phyloP scores from a whole-genome alignment of 2,329 filamentous ascomycete species.

The Aureobasidium sp. region DNA sequence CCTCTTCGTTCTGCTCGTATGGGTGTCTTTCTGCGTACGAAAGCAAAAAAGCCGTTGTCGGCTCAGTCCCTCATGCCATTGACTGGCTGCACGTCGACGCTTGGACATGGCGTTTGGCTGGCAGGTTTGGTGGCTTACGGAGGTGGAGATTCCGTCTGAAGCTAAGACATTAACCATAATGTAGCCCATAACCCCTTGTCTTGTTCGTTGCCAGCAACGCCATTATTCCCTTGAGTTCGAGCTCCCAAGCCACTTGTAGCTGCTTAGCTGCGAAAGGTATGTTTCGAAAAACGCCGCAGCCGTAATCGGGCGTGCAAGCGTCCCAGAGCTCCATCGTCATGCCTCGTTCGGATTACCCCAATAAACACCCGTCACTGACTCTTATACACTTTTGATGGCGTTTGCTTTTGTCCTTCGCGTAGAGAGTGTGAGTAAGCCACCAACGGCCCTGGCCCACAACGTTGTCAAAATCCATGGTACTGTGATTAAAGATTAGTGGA shows the following conservation, averaged over 20 bases:
- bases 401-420: constrained; percentile 2
- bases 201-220: constrained; percentile 4
- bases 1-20: not conserved
- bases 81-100: constrained; percentile 7
- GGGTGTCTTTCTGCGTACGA: constrained; percentile 10
- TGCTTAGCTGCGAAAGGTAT: not conserved
- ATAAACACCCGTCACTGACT: constrained; percentile 8
- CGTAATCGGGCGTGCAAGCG: not conserved
- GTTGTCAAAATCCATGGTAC: not conserved
- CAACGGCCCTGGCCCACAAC: not conserved
- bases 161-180: constrained; percentile 11
- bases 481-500: constrained; percentile 8
- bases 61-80: not conserved
- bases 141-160: constrained; percentile 6
- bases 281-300: constrained; percentile 9
- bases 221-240: not conserved
- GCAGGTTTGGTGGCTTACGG: constrained; percentile 6
- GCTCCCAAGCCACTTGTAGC: constrained; percentile 5
- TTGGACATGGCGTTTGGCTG: constrained; percentile 11
- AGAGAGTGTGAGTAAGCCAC: constrained; percentile 5
- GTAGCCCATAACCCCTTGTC: not conserved
- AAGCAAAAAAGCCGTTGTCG: constrained; percentile 6
- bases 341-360: not conserved
- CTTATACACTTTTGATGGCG: constrained; percentile 7
- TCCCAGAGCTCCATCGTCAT: not conserved